phyloP scores from a whole-genome alignment of 2,329 filamentous ascomycete species.

The Alternaria infectoria region DNA sequence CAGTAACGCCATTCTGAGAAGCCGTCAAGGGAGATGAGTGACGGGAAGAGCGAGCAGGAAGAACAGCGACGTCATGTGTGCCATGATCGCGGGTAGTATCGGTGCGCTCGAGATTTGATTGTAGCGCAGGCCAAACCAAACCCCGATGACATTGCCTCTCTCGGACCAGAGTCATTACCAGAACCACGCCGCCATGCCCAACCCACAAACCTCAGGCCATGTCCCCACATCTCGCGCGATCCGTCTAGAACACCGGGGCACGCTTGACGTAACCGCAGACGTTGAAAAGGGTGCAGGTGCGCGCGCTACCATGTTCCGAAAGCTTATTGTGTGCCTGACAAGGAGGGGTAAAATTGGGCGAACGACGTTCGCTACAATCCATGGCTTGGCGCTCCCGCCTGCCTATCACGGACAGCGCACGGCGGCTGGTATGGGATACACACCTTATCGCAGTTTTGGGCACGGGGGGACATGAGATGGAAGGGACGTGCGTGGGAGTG shows the following conservation, averaged over 20 bases:
- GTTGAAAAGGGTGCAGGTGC: not conserved
- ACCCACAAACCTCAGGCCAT: not conserved
- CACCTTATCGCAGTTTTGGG: not conserved
- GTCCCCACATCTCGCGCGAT: not conserved
- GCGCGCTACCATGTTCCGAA: not conserved
- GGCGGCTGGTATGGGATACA: not conserved
- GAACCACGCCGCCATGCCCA: not conserved
- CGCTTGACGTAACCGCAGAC: not conserved
- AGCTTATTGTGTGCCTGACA: not conserved
- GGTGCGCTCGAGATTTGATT: not conserved
- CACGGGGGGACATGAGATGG: not conserved
- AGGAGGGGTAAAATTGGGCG: slow-evolving; percentile 1
- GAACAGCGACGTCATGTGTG: not conserved
- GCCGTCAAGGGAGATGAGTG: too few relatives aligned
- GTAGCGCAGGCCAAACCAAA: not conserved
- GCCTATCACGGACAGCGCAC: slow-evolving; percentile 2
- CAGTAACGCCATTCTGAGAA: not conserved
- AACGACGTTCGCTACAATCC: slow-evolving; percentile 20
- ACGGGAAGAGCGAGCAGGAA: not conserved
- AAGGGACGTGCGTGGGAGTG: not conserved
- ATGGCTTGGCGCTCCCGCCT: slow-evolving; percentile 5
- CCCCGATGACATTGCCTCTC: too few relatives aligned
- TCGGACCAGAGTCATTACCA: not conserved
- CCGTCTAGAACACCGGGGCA: not conserved
- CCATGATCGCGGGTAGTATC: not conserved